Evolutionary conservation across 257 asterid species (phyloP), one percentile per base, ranked within the genome.

Genomic region (Penstemon davidsonii): DNA sequence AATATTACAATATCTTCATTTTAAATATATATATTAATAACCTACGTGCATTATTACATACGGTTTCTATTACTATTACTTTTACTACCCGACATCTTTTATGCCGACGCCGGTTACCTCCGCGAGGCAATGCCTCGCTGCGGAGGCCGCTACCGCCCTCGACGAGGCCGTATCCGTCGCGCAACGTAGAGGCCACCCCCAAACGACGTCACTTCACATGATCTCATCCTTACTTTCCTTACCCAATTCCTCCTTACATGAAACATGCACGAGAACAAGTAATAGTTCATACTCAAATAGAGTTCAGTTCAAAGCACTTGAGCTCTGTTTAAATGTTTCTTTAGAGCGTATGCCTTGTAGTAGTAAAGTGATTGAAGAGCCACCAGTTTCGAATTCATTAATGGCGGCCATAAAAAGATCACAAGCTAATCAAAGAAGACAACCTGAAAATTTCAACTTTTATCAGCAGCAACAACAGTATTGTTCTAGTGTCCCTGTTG

Each of bases 351-450:
- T 90, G 39, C 86, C 99, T 0, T 80, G 89, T 53, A 11, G 70
- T 77, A 53, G 44, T 52, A 72, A 68, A 70, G 33, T 25, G 33
- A 76, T 63, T 6, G 95, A 80, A 15, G 90, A 86, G 75, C 97
- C 98, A 6, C 95, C 95, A 36, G 90, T 90, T 1, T 82, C 98
- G 25, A 92, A 92, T 56, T 90, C 98, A 0, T 82, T 92, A 19
- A 90, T 92, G 97, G 97, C 97, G 11, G 98, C 98, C 11, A 73
- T 90, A 4, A 92, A 92, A 19, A 71, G 98, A 67, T 92, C 97
- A 49, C 97, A 92, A 67, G 96, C 97, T 0, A 86, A 81, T 60
- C 98, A 89, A 63, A 76, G 98, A 49, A 67, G 97, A 54, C 97
- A 90, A 75, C 98, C 96, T 5, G 96, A 90, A 70, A 90, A 85